phyloP scores from a whole-genome alignment of 495 filamentous ascomycete genomes.

The Penicillium arizonense region DNA sequence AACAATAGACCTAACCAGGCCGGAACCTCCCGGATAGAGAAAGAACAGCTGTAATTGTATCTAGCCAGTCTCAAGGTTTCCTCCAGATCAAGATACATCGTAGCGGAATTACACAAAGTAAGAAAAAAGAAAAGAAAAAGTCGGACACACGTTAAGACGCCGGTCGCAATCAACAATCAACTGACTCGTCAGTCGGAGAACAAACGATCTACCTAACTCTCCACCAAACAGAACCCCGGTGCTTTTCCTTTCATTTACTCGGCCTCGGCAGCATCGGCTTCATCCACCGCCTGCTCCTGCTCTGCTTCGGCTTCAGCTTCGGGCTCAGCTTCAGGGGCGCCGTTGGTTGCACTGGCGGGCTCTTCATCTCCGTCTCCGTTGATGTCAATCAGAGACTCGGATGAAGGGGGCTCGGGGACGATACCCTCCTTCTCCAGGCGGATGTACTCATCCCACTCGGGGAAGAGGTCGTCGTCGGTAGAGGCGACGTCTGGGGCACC shows the following conservation, averaged over 20 bases:
- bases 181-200: conserved; percentile 20
- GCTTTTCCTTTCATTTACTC: conserved; percentile 22
- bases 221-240: conserved; percentile 16
- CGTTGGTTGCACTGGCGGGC: conserved; percentile 32
- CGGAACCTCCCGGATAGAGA: background rate
- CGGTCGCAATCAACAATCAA: conserved; percentile 29
- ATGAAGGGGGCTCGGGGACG: conserved; percentile 37
- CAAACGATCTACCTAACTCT: conserved; percentile 29
- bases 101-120: conserved; percentile 5
- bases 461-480: conserved; percentile 90
- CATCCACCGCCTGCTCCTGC: conserved; percentile 13
- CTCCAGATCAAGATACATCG: conserved; percentile 3
- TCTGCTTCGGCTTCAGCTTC: conserved; percentile 20
- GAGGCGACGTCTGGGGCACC: conserved; percentile 45
- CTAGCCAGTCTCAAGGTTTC: conserved; percentile 2
- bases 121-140: conserved; percentile 12
- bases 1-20: too few relatives aligned
- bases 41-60: conserved; percentile 9
- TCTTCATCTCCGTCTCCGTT: conserved; percentile 35
- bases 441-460: conserved; percentile 91
- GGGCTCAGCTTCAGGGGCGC: conserved; percentile 31
- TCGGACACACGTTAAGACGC: conserved; percentile 36
- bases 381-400: conserved; percentile 50
- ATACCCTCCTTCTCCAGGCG: conserved; percentile 70
- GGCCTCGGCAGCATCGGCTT: conserved; percentile 20